Conservation (phyloP, 169 alveolate species). For the Plasmodium malariae region DNA sequence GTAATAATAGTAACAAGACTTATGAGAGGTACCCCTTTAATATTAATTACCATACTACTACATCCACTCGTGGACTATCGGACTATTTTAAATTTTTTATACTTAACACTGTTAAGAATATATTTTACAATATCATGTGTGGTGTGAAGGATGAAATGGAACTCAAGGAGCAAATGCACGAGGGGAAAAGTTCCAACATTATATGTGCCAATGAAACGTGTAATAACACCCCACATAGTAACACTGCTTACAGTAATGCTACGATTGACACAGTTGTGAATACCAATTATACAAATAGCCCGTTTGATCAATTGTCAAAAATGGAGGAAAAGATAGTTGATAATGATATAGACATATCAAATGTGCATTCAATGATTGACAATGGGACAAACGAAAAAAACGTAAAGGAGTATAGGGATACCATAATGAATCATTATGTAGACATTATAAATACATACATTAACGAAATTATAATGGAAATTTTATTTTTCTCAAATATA, state of each 20-base stretch:
- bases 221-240: too few species aligned
- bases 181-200: too few species aligned
- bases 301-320: too few species aligned
- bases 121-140: conserved; percentile 50
- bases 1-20: background rate
- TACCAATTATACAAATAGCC: background rate
- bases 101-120: conserved; percentile 41
- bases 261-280: too few species aligned
- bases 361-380: too few species aligned
- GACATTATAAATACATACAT: conserved; percentile 51
- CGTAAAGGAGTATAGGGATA: background rate
- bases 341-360: too few species aligned
- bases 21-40: background rate
- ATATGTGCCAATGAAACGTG: too few species aligned
- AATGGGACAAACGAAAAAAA: background rate
- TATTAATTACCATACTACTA: background rate
- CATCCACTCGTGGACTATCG: background rate
- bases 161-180: too few species aligned
- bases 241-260: too few species aligned
- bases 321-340: too few species aligned
- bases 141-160: conserved; percentile 1
- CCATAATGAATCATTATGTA: conserved; percentile 8
- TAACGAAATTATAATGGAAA: conserved; percentile 67
- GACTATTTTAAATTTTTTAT: conserved; percentile 59
- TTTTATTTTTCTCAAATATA: conserved; percentile 67